Evolutionary conservation across 179 eudicot genomes (phyloP), one percentile per base, ranked within the genome.

Genomic region (Gypsophila paniculata): DNA sequence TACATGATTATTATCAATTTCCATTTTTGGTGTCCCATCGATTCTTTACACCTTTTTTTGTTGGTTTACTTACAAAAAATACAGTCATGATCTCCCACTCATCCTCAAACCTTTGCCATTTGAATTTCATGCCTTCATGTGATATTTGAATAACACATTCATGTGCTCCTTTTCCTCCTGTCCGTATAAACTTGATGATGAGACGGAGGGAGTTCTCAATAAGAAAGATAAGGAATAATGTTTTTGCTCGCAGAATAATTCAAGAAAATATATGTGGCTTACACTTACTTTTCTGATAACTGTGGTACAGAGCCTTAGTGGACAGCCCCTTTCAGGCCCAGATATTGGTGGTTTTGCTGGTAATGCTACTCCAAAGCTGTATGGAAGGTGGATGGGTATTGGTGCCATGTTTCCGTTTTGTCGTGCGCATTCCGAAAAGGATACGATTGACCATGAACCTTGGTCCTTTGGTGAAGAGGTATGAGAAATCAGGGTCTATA

Each of bases 271-370:
- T 34, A 34, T 10, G 25, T 38, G 72, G 63, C 72, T 69, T 53
- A 68, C 18, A 55, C 60, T 57, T 62, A 68, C n/a, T 22, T 32
- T 32, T 36, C 26, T 39, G 51, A 12, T 52, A 8, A 25, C 46
- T 26, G 65, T n/a, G 21, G 36, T 69, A 53, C 87, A 94, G 99
- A 86, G 96, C 74, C 87, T 94, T 68, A 94, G 99, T 74, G 99
- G 97, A 54, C 99, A 94, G 84, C 99, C 99, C 61, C 90, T 91
- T 70, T 82, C 96, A 36, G 99, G 99, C 74, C 99, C 99, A 67
- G 99, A 94, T 80, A 90, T 94, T 75, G 99, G 99, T 81, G 99
- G 99, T 15, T 94, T 91, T 83, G 99, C 91, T 71, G 99, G 96
- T 65, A 88, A 94, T 86, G 99, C 99, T 61, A 87, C 97, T 61